Percentiles rank a stretch among this genome's conserved stretches.
These are phyloP conservation scores for Metschnikowia gelsemii DNA, from an alignment of 805 yeast genomes.

Conservation along the genomic window DNA sequence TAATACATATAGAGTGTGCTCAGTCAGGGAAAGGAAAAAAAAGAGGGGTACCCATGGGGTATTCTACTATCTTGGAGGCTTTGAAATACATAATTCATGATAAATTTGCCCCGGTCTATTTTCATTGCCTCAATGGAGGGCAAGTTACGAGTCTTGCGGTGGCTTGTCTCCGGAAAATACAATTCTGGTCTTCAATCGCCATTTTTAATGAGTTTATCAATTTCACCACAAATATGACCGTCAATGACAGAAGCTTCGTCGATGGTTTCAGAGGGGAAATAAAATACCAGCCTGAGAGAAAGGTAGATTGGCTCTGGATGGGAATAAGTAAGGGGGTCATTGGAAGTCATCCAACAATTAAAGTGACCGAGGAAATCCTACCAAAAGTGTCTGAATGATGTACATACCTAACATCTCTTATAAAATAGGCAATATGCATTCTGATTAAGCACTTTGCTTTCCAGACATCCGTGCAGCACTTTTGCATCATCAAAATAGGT, in stretches of 20 bases:
- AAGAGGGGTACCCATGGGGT: constrained; percentile 77
- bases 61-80: constrained; percentile 56
- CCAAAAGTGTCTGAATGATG: neutral
- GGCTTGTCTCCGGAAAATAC: constrained; percentile 80
- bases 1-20: constrained; percentile 67
- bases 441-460: constrained; percentile 56
- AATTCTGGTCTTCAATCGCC: constrained; percentile 86
- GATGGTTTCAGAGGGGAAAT: constrained; percentile 73
- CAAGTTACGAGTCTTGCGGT: constrained; percentile 79
- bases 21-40: constrained; percentile 73
- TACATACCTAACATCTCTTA: constrained; percentile 29
- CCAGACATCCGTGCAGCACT: constrained; percentile 52
- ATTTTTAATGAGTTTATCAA: constrained; percentile 82
- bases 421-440: constrained; percentile 86
- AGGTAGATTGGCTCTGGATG: constrained; percentile 65
- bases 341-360: constrained; percentile 53
- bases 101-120: constrained; percentile 65
- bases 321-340: constrained; percentile 61
- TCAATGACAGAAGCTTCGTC: constrained; percentile 80
- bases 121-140: constrained; percentile 90
- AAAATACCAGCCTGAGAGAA: constrained; percentile 42
- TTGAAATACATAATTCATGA: constrained; percentile 61
- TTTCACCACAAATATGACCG: constrained; percentile 72
- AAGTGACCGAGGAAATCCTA: constrained; percentile 26
- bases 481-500: constrained; percentile 78